Evolutionary conservation across 2,329 filamentous ascomycete species (phyloP).

Genomic region (Aspergillus alliaceus): DNA sequence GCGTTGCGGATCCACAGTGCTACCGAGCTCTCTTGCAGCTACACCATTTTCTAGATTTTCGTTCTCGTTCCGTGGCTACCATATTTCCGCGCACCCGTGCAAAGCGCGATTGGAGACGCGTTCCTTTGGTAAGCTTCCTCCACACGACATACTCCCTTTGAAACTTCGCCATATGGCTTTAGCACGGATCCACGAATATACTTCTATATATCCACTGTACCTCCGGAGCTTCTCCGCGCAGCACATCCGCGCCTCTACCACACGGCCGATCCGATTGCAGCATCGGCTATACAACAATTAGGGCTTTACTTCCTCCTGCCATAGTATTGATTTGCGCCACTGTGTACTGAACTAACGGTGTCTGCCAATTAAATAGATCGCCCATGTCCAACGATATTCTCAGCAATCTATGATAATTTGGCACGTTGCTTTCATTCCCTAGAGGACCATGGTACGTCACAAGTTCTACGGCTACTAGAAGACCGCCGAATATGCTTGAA

Average conservation of each 20-base stretch:
- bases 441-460: constrained; percentile 34
- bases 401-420: constrained; percentile 25
- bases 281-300: not conserved
- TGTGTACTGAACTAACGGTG: constrained; percentile 1
- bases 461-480: not conserved
- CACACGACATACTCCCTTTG: not conserved
- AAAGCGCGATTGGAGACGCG: constrained; percentile 25
- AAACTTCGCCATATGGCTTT: not conserved
- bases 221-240: constrained; percentile 2
- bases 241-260: not conserved
- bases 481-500: not conserved
- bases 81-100: constrained; percentile 10
- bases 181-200: not conserved
- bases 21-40: constrained; percentile 5
- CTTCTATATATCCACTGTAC: not conserved
- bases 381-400: not conserved
- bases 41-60: constrained; percentile 4
- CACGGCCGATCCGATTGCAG: not conserved
- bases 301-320: not conserved
- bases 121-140: constrained; percentile 17
- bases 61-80: constrained; percentile 9
- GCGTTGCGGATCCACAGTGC: constrained; percentile 10
- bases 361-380: not conserved
- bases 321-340: not conserved
- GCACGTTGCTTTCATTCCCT: constrained; percentile 19